Base-by-base conservation (phyloP, 2,329 filamentous ascomycete genomes). In the Golovinomyces cichoracearum region DNA sequence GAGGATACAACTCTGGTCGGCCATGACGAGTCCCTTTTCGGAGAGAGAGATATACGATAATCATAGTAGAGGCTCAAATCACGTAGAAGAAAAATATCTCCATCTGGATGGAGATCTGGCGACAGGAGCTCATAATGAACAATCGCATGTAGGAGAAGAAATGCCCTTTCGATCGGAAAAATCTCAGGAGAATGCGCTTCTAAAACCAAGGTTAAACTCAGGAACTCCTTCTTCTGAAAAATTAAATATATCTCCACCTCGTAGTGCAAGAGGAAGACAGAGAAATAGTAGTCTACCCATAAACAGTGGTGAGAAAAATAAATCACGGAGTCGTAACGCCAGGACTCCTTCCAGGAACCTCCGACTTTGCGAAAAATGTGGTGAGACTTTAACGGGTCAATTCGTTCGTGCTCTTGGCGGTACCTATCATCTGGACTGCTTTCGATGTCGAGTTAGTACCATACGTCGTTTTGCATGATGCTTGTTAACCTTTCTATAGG, bases 341-440 rank as follows among this genome's bases (percentile, higher is more conserved):
- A 67, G 74, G 56, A 69, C 69, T 48, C 65, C 68, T 42, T 78
- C 74, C 59, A 73, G 74, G 35, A 71, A 73, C 55, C 61, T 73
- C 51, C 73, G 81, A 55, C 68, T 73, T 35, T 88, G 83, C 65
- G 86, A 84, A 59, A 94, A 93, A 64, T 98, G 90, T 61, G 77
- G 78, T 54, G 81, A 88, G 62, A 71, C 79, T 49, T 69, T 98
- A 62, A 92, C 84, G 1, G 90, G 90, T 40, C 90, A 98, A 64
- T 98, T 95, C 62, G 90, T 98, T 54, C 76, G 90, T 58, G 90
- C 90, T 42, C 66, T 98, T 49, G 84, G 86, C 49, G 86, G 85
- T 50, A 95, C 88, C 48, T 98, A 84, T 63, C 90, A 98, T 67
- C 67, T 98, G 55, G 88, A 98, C 63, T 98, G 90, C 70, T 98